These are phyloP conservation scores for Tribonema minus DNA, from an alignment of 108 stramenopile species.

Conservation along the genomic window DNA sequence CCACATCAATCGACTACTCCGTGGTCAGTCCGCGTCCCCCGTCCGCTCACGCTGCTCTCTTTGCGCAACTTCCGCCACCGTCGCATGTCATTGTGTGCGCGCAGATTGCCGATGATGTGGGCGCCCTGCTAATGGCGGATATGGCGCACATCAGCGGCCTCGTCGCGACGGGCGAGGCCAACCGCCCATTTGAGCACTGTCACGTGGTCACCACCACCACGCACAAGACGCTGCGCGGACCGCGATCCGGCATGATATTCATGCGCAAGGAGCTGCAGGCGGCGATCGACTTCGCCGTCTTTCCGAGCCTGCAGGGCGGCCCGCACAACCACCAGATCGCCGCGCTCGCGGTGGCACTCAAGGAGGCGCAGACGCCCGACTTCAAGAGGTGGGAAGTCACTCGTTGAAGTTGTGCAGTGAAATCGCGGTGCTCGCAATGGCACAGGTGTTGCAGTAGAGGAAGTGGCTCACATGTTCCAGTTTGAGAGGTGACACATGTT, in stretches of 20 bases:
- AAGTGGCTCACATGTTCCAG: neutral
- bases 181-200: constrained; percentile 43
- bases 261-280: constrained; percentile 62
- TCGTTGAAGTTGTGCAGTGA: constrained; percentile 8
- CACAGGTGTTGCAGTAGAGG: constrained; percentile 81
- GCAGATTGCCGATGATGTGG: constrained; percentile 49
- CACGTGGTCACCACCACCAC: constrained; percentile 55
- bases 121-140: constrained; percentile 52
- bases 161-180: constrained; percentile 38
- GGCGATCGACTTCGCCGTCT: constrained; percentile 95
- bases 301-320: constrained; percentile 97
- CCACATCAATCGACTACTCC: too few species aligned
- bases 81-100: neutral
- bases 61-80: neutral
- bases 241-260: constrained; percentile 46
- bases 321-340: constrained; percentile 99
- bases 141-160: constrained; percentile 53
- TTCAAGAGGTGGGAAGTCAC: constrained; percentile 53
- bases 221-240: constrained; percentile 54
- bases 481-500: neutral
- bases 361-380: constrained; percentile 81
- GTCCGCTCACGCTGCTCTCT: too few species aligned
- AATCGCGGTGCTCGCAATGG: constrained; percentile 92
- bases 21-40: too few species aligned
- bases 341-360: constrained; percentile 90